Evolutionary conservation across 345 rosid species (phyloP).

Genomic region (Rhizophora mangle): DNA sequence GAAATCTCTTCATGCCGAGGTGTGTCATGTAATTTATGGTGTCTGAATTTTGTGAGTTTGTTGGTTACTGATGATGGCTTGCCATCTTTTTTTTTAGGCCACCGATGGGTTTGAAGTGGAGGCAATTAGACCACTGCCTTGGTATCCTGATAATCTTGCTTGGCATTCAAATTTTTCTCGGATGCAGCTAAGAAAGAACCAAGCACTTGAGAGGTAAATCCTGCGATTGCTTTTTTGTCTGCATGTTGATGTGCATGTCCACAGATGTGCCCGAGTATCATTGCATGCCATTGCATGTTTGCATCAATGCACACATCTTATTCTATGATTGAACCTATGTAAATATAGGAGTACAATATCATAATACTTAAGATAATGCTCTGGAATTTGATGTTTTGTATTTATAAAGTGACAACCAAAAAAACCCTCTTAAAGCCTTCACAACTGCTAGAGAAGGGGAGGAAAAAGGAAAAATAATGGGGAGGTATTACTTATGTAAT

Average conservation of each 20-base stretch:
- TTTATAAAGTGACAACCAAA: too few relatives aligned
- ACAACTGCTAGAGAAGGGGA: too few relatives aligned
- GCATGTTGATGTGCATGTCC: neutral
- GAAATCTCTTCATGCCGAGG: conserved; percentile 77
- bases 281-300: neutral
- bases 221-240: neutral
- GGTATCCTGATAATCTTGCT: conserved; percentile 87
- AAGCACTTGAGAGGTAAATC: conserved; percentile 78
- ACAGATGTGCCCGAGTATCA: neutral
- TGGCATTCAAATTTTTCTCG: conserved; percentile 94
- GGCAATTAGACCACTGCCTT: conserved; percentile 78
- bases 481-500: too few relatives aligned
- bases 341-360: too few relatives aligned
- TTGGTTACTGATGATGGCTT: neutral
- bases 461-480: too few relatives aligned
- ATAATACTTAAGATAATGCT: too few relatives aligned
- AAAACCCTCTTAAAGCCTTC: too few relatives aligned
- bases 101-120: conserved; percentile 65
- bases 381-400: too few relatives aligned
- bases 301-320: too few relatives aligned
- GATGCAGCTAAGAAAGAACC: conserved; percentile 89
- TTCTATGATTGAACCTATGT: too few relatives aligned
- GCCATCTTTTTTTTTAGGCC: conserved; percentile 36
- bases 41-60: neutral
- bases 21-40: conserved; percentile 6